These are phyloP conservation scores for Trichoderma semiorbis DNA, from an alignment of 2,329 filamentous ascomycete genomes.

Conservation along the genomic window DNA sequence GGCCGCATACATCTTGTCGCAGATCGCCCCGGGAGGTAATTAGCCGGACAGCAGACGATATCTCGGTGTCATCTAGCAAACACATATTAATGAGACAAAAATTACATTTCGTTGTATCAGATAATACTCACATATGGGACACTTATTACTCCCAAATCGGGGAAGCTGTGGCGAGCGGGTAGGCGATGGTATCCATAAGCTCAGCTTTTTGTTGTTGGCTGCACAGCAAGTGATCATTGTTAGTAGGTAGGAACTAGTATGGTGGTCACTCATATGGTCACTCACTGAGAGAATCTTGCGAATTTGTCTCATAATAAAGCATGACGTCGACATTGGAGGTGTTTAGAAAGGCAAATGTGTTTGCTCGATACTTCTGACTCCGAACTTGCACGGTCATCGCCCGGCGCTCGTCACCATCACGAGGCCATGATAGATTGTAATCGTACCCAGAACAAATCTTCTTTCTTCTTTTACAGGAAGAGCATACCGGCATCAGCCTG, in stretches of 20 bases:
- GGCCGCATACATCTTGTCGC: conserved; percentile 11
- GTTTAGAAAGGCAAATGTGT: conserved; percentile 1
- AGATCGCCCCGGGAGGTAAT: conserved; percentile 16
- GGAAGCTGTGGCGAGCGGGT: neutral
- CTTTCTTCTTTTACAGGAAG: conserved; percentile 10
- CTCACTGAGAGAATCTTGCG: neutral
- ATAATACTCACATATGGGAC: neutral
- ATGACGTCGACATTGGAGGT: neutral
- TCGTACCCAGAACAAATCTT: conserved; percentile 16
- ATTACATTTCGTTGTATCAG: too few relatives aligned
- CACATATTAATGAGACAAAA: neutral
- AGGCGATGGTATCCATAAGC: neutral
- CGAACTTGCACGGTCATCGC: neutral
- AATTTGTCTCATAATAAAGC: conserved; percentile 1
- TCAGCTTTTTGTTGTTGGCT: neutral
- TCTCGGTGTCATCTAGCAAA: neutral
- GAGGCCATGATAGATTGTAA: conserved; percentile 16
- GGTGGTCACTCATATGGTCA: too few relatives aligned
- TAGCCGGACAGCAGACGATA: conserved; percentile 13
- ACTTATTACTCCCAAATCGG: neutral
- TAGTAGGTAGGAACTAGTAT: neutral
- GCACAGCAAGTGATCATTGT: neutral
- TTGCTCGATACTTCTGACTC: neutral
- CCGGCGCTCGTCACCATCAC: conserved; percentile 2
- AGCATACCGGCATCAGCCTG: conserved; percentile 1